phyloP scores from a whole-genome alignment of 352 stramenopile genomes.

The Globisporangium yorkense region DNA sequence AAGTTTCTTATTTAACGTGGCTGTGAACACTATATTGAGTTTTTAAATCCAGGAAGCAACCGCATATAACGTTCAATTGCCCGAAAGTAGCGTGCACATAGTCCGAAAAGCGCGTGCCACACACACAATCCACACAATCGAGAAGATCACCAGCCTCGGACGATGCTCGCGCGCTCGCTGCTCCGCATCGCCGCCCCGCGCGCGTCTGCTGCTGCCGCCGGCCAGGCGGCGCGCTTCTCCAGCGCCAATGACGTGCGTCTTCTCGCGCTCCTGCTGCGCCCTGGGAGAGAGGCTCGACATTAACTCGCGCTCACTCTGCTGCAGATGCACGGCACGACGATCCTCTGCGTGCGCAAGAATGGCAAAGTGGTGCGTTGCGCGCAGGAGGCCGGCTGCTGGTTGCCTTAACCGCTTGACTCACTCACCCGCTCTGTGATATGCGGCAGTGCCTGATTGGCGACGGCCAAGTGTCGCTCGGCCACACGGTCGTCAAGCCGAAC shows the following conservation, averaged over 20 bases:
- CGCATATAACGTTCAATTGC: too few relatives aligned
- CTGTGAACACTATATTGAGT: too few relatives aligned
- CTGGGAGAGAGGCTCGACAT: not conserved
- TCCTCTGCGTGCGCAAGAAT: conserved; percentile 97
- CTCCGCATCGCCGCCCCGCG: conserved; percentile 22
- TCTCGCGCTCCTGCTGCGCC: not conserved
- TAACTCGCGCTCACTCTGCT: conserved; percentile 1
- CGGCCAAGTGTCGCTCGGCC: conserved; percentile 96
- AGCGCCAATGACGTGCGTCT: conserved; percentile 39
- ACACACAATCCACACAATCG: not conserved
- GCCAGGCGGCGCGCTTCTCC: conserved; percentile 39
- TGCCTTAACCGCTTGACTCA: too few relatives aligned
- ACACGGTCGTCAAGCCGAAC: conserved; percentile 96
- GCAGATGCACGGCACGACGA: conserved; percentile 95
- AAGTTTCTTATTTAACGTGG: too few relatives aligned
- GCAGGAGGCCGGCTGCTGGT: not conserved
- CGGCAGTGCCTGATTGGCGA: conserved; percentile 94
- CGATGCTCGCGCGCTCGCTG: conserved; percentile 63
- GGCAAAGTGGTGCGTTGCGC: conserved; percentile 90
- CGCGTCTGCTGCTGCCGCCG: conserved; percentile 11
- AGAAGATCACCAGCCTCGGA: conserved; percentile 4
- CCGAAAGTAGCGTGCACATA: not conserved
- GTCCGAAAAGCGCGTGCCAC: not conserved
- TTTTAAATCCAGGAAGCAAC: too few relatives aligned
- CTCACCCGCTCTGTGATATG: not conserved